Base-by-base conservation (phyloP, 2,329 filamentous ascomycete genomes). In the Sclerotinia subarctica region DNA sequence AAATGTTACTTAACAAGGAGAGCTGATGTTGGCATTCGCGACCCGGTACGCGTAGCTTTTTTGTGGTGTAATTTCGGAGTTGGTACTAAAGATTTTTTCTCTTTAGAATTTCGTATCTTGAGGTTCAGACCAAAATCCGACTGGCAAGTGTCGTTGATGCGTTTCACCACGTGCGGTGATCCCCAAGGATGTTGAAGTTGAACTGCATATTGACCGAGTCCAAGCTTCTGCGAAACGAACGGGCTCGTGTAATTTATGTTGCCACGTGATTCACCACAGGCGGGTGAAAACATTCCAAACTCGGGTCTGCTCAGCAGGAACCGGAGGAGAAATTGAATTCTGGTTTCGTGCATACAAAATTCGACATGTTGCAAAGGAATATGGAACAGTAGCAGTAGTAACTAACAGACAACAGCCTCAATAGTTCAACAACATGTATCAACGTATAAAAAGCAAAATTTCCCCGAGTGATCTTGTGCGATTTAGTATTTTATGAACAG, bases 401-500 rank as follows among this genome's bases (percentile, higher is more conserved):
- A 3, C 8, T 26, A 38, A 26, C 38, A 26, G 21, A 49, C 3
- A 11, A 26, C 38, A 19, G 17, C 17, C 15, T 26, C 8, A 24
- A 29, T 57, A n/a, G 2, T 58, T n/a, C 26, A 47, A 11, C 38
- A 26, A 21, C 7, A n/a, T 19, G 4, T 24, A 38, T 26, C n/a
- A 42, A 17, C 10, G 2, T 13, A 49, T 17, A 42, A 42, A 42
- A 59, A 59, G 21, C 17, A 58, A 35, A 51, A 29, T 1, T 35
- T 66, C 11, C 42, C 58, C 56, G 51, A 53, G 32, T n/a, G 49
- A 56, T 64, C 46, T 67, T 70, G 72, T 74, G 70, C 67, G 71
- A 65, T 72, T 74, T 67, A 67, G 70, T 72, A 69, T 71, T 54
- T 63, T 63, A 67, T 63, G 26, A 44, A 63, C 65, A 63, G 24